phyloP scores from a whole-genome alignment of 805 yeast genomes.

The Teunomyces aglyptinius region DNA sequence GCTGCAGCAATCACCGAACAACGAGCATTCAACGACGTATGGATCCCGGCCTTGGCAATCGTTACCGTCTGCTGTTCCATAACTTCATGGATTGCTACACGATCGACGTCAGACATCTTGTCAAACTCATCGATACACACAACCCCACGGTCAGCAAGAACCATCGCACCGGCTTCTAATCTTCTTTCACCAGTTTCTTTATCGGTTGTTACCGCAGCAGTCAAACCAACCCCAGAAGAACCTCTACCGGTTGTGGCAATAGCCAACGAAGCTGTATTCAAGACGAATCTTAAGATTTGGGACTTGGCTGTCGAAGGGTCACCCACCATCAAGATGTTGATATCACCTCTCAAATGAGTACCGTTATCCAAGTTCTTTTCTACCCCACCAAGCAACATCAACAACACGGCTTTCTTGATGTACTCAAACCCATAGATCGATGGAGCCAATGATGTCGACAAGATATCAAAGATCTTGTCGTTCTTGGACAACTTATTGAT shows the following conservation, averaged over 20 bases:
- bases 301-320: conserved; percentile 99
- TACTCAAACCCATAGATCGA: conserved; percentile 91
- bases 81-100: conserved; percentile 98
- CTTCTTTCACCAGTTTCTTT: conserved; percentile 96
- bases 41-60: conserved; percentile 97
- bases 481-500: conserved; percentile 76
- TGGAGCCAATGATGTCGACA: conserved; percentile 89
- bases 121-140: conserved; percentile 99
- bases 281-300: conserved; percentile 88
- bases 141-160: conserved; percentile 92
- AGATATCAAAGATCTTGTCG: conserved; percentile 68
- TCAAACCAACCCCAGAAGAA: conserved; percentile 99
- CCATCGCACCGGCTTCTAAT: conserved; percentile 99
- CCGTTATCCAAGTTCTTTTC: conserved; percentile 94
- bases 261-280: conserved; percentile 92
- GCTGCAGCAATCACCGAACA: conserved; percentile 98
- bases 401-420: conserved; percentile 84
- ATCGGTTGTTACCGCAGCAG: conserved; percentile 97
- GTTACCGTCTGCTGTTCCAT: conserved; percentile 99
- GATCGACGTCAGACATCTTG: conserved; percentile 93
- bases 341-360: conserved; percentile 96
- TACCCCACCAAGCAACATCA: conserved; percentile 90
- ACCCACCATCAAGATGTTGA: conserved; percentile 94
- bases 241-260: conserved; percentile 99
- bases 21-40: conserved; percentile 92